Percentiles rank a stretch among this genome's conserved stretches.
These are phyloP conservation scores for Nephelium lappaceum DNA, from an alignment of 345 rosid genomes.

Conservation along the genomic window DNA sequence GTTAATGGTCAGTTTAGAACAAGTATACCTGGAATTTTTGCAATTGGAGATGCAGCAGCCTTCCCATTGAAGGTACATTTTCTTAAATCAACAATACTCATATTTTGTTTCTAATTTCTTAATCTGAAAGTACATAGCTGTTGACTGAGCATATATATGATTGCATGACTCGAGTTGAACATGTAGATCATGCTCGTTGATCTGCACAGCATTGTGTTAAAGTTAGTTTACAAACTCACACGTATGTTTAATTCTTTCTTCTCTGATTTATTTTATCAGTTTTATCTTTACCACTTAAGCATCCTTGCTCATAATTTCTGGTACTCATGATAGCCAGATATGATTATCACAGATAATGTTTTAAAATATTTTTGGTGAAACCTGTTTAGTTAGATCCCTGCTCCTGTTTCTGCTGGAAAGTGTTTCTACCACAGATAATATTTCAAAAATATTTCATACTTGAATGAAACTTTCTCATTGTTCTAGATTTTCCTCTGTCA, in stretches of 20 bases:
- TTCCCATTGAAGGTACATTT: constrained; percentile 82
- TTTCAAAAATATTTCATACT: not conserved
- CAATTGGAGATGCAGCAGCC: constrained; percentile 97
- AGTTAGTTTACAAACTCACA: constrained; percentile 69
- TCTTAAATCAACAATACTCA: constrained; percentile 22
- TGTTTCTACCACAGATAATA: not conserved
- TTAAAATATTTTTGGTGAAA: too few species aligned
- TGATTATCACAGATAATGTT: too few species aligned
- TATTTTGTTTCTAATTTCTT: constrained; percentile 4
- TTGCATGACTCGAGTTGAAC: constrained; percentile 82
- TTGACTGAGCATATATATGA: constrained; percentile 65
- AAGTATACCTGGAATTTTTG: constrained; percentile 84
- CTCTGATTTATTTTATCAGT: not conserved
- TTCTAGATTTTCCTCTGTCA: not conserved
- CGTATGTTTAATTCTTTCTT: constrained; percentile 38
- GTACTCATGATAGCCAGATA: too few species aligned
- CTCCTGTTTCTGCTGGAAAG: too few species aligned
- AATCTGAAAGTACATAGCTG: constrained; percentile 7
- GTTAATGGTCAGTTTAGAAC: constrained; percentile 89
- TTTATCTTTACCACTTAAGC: too few species aligned
- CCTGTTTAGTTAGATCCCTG: too few species aligned
- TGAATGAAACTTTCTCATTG: constrained; percentile 11
- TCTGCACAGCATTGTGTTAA: constrained; percentile 92
- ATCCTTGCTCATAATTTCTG: too few species aligned
- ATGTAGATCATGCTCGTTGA: constrained; percentile 92